Percentiles rank a stretch among this genome's conserved stretches.
These are phyloP conservation scores for Debaryomyces psychrophilus DNA, from an alignment of 1,139 yeast genomes.

Conservation along the genomic window DNA sequence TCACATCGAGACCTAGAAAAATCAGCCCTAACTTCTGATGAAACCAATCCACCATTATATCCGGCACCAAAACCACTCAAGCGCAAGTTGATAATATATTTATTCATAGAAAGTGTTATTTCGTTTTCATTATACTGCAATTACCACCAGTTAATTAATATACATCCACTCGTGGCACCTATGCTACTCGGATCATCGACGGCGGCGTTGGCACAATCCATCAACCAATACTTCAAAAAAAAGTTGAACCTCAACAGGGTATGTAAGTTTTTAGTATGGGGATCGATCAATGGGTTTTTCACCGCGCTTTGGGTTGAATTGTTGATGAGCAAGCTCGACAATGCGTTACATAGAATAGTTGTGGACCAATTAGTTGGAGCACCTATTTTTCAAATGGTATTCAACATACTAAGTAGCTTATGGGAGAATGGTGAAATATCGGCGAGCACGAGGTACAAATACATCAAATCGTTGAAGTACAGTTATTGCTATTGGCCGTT, in stretches of 20 bases:
- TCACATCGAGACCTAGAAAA: constrained; percentile 14
- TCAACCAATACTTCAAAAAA: constrained; percentile 51
- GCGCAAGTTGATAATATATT: constrained; percentile 17
- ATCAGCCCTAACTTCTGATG: constrained; percentile 10
- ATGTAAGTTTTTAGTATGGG: constrained; percentile 61
- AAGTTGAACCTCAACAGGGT: constrained; percentile 45
- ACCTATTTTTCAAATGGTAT: constrained; percentile 55
- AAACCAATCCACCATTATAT: constrained; percentile 20
- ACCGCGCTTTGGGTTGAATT: constrained; percentile 61
- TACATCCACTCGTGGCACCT: constrained; percentile 42
- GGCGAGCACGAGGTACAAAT: constrained; percentile 33
- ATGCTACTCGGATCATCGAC: constrained; percentile 50
- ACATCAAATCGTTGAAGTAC: constrained; percentile 51
- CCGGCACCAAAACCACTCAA: constrained; percentile 24
- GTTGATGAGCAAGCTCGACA: constrained; percentile 41
- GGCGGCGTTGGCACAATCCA: constrained; percentile 61
- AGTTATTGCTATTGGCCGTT: constrained; percentile 65
- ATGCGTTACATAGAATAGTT: constrained; percentile 40
- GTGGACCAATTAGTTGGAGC: constrained; percentile 61
- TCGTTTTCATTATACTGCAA: constrained; percentile 32
- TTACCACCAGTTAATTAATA: constrained; percentile 25
- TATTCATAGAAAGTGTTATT: constrained; percentile 29
- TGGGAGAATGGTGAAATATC: constrained; percentile 58
- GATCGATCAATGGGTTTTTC: constrained; percentile 58
- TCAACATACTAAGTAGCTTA: constrained; percentile 49